Percentiles rank a stretch among this genome's conserved stretches.
Evolutionary conservation across 345 rosid genomes (phyloP).

Genomic region (Microcos paniculata): DNA sequence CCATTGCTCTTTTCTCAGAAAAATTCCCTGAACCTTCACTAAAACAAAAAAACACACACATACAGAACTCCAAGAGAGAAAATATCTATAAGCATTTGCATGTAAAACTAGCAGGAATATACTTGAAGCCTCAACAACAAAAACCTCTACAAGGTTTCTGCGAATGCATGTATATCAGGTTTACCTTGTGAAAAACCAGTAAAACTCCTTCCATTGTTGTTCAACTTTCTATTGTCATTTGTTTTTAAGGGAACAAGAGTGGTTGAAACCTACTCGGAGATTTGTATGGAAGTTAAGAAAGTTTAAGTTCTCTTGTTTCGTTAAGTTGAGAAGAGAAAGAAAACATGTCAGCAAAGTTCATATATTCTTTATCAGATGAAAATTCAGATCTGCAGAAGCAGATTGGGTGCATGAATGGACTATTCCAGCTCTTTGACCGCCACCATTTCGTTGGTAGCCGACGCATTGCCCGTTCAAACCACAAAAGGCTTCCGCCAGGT

Average conservation of each 20-base stretch:
- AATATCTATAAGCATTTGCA: not conserved
- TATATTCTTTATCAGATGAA: conserved; percentile 65
- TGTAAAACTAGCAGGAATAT: not conserved
- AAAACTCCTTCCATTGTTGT: not conserved
- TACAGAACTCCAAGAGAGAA: not conserved
- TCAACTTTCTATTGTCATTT: not conserved
- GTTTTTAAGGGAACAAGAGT: not conserved
- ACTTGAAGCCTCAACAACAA: not conserved
- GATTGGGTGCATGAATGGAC: conserved; percentile 86
- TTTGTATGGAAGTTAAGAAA: not conserved
- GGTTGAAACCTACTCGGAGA: not conserved
- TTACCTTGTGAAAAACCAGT: not conserved
- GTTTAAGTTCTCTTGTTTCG: not conserved
- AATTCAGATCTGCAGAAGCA: conserved; percentile 71
- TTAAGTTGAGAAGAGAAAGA: conserved; percentile 15
- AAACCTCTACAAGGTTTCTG: not conserved
- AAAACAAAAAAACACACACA: not conserved
- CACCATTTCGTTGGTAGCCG: conserved; percentile 56
- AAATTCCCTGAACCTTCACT: conserved; percentile 12
- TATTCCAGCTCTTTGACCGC: conserved; percentile 77
- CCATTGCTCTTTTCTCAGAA: conserved; percentile 9
- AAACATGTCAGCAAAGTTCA: conserved; percentile 67
- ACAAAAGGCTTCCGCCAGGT: conserved; percentile 57
- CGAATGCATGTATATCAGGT: conserved; percentile 1
- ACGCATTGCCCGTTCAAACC: conserved; percentile 37